Evolutionary conservation across 2,329 filamentous ascomycete species (phyloP).

Genomic region (Aspergillus fumigatus): DNA sequence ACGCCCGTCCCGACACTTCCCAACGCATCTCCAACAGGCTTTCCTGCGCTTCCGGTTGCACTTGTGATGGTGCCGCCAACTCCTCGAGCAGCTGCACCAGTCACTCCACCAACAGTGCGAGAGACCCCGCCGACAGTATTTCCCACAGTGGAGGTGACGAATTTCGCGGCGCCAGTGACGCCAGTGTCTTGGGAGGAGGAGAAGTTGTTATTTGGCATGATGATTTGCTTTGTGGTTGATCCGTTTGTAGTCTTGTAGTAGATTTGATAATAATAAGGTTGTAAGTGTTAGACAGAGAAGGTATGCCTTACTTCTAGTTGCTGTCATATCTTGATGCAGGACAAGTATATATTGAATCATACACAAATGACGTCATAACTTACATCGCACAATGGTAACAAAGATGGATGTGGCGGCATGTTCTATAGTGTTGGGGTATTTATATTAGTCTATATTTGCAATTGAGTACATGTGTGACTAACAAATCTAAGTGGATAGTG

Average conservation of each 20-base stretch:
- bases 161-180: constrained; percentile 50
- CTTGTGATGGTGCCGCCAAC: constrained; percentile 53
- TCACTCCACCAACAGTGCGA: constrained; percentile 50
- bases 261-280: neutral
- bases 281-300: neutral
- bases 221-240: neutral
- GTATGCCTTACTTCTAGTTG: neutral
- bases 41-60: constrained; percentile 51
- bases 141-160: constrained; percentile 52
- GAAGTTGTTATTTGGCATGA: neutral
- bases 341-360: neutral
- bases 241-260: neutral
- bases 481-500: no score
- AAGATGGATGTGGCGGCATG: neutral
- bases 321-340: neutral
- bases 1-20: constrained; percentile 51
- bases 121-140: constrained; percentile 53
- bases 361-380: neutral
- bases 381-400: neutral
- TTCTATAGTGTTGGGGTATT: neutral
- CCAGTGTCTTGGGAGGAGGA: constrained; percentile 40
- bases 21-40: constrained; percentile 53
- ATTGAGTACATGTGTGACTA: no score
- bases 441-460: no score
- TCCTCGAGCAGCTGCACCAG: constrained; percentile 55